Percentiles rank a stretch among this genome's conserved stretches.
These are phyloP conservation scores for Aspergillus coremiiformis DNA, from an alignment of 495 filamentous ascomycete species.

Conservation along the genomic window DNA sequence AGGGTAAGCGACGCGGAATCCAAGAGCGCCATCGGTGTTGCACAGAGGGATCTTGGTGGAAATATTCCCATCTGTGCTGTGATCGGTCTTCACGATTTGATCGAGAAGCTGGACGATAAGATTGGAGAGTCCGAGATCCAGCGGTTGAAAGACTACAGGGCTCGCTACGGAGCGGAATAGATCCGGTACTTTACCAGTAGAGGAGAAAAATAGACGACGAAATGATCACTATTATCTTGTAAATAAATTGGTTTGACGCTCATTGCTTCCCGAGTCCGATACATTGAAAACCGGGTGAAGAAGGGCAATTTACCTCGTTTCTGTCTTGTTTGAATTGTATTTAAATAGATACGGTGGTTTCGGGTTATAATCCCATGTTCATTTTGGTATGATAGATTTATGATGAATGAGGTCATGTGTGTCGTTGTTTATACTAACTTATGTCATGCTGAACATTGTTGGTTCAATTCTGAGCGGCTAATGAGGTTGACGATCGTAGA, in stretches of 20 bases:
- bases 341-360: not conserved
- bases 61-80: constrained; percentile 44
- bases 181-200: not conserved
- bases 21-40: constrained; percentile 71
- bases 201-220: not conserved
- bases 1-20: constrained; percentile 51
- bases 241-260: not conserved
- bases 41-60: constrained; percentile 55
- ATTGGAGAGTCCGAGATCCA: constrained; percentile 55
- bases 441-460: too few relatives aligned
- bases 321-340: too few relatives aligned
- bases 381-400: not conserved
- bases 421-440: not conserved
- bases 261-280: not conserved
- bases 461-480: too few relatives aligned
- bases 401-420: not conserved
- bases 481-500: too few relatives aligned
- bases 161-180: constrained; percentile 52
- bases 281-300: not conserved
- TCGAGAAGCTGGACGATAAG: constrained; percentile 49
- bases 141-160: constrained; percentile 69
- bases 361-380: not conserved
- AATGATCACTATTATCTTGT: not conserved
- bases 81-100: constrained; percentile 65
- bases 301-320: not conserved